These are phyloP conservation scores for Myrmaecium sp. DNA, from an alignment of 2,329 filamentous ascomycete species.

Conservation along the genomic window DNA sequence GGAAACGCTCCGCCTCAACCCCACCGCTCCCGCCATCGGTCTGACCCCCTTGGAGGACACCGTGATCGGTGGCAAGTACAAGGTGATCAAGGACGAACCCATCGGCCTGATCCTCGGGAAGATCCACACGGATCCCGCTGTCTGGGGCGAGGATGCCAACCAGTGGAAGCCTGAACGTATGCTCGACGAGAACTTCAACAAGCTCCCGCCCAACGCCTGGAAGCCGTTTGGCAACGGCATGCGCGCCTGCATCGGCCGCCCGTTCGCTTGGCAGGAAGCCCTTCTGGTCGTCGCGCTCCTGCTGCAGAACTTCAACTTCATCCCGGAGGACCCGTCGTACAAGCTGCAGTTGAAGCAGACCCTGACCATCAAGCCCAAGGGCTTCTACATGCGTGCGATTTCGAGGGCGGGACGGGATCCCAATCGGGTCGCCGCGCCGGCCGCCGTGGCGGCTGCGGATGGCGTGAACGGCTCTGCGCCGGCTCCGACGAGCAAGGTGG, in stretches of 20 bases:
- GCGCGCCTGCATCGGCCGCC: conserved; percentile 35
- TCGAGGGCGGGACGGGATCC: conserved; percentile 15
- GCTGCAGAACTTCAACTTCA: conserved; percentile 28
- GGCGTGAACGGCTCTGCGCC: conserved; percentile 3
- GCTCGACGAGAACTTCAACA: conserved; percentile 25
- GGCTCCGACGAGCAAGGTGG: neutral
- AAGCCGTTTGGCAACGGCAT: conserved; percentile 40
- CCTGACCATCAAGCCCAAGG: conserved; percentile 28
- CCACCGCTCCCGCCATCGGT: conserved; percentile 35
- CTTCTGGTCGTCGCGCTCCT: conserved; percentile 26
- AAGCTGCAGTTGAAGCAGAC: conserved; percentile 27
- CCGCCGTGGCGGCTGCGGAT: conserved; percentile 4
- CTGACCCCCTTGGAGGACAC: conserved; percentile 17
- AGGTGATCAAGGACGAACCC: conserved; percentile 16
- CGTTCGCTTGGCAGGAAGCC: conserved; percentile 39
- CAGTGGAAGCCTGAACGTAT: conserved; percentile 31
- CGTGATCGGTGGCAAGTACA: conserved; percentile 20
- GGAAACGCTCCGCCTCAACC: conserved; percentile 38
- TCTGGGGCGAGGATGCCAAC: conserved; percentile 28
- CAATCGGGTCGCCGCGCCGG: conserved; percentile 3
- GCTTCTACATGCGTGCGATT: conserved; percentile 22
- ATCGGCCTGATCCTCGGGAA: conserved; percentile 16
- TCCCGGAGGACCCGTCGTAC: conserved; percentile 26
- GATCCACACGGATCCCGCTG: conserved; percentile 24
- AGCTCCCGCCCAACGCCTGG: conserved; percentile 25